Base-by-base conservation (phyloP, 208 protist species). In the Wallacemonas sp. region DNA sequence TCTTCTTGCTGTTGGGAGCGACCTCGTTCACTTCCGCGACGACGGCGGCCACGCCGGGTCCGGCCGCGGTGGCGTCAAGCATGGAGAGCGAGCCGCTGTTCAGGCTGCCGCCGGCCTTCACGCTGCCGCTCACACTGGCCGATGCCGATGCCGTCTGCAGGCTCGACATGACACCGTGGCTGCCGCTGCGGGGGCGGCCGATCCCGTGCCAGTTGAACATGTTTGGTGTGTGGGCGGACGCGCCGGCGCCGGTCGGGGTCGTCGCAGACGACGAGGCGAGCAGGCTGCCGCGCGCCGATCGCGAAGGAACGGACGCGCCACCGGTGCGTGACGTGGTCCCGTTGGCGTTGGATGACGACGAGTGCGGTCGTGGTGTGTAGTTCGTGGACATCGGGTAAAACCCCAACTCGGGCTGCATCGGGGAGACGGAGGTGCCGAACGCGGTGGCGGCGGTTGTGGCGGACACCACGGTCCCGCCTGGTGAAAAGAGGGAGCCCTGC, bases 401-500 rank as follows among this genome's bases (percentile, higher is more conserved):
- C 9, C 17, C 44, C 9, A 23, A 23, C 44, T 41, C 36, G 36
- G 44, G 5, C 44, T 49, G 44, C 44, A 17, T 21, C n/a, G 44
- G 19, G 9, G 36, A 41, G 36, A 41, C 36, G 9, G 6, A 14
- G 9, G 14, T 14, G 14, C 14, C 36, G 36, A 41, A 41, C 36
- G 36, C 36, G 14, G 52, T 58, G 12, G 52, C 32, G 4, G 19
- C 24, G 12, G 52, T 58, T 14, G 52, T 30, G 12, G 29, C 23
- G 29, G 52, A 58, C 30, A 58, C 52, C 26, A 39, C 52, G 12
- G 52, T 58, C 14, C 52, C 52, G 29, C 52, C 30, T 3, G 52
- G 52, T 17, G 52, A 58, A n/a, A 33, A 33, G 11, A 58, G 32
- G 2, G 32, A 58, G 26, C 21, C 52, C n/a, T 58, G 52, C 1